A percentile compares a stretch with the other conserved stretches of the same genome.
Evolutionary conservation across 495 filamentous ascomycete species (phyloP).

Genomic region (Beverwykella pulmonaria): DNA sequence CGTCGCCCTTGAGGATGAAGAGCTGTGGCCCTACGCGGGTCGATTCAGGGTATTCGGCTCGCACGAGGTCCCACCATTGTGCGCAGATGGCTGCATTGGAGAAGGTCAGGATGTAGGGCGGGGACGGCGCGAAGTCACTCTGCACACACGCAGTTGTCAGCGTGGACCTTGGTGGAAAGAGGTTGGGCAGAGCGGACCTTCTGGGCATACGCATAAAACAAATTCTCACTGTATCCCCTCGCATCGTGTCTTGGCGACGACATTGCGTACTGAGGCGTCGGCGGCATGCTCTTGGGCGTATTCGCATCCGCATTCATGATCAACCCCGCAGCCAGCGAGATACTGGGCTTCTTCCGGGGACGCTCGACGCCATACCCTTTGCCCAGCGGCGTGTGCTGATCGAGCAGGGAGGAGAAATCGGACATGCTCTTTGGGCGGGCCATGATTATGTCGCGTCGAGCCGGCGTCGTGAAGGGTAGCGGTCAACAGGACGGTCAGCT

Average conservation of each 20-base stretch:
- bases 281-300: slow-evolving; percentile 5
- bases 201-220: slow-evolving; percentile 39
- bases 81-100: slow-evolving; percentile 18
- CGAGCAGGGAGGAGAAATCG: slow-evolving; percentile 27
- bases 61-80: slow-evolving; percentile 37
- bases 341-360: slow-evolving; percentile 20
- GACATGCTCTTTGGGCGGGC: slow-evolving; percentile 33
- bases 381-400: slow-evolving; percentile 7
- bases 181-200: slow-evolving; percentile 17
- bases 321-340: slow-evolving; percentile 27
- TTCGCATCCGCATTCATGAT: slow-evolving; percentile 20
- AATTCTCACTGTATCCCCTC: slow-evolving; percentile 11
- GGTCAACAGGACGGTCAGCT: not conserved
- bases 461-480: not conserved
- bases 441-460: slow-evolving; percentile 4
- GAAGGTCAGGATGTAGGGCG: slow-evolving; percentile 28
- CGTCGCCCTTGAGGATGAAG: slow-evolving; percentile 35
- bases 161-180: not conserved
- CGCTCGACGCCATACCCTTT: not conserved
- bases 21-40: slow-evolving; percentile 30
- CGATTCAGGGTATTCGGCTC: slow-evolving; percentile 30
- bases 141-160: not conserved
- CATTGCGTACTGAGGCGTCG: slow-evolving; percentile 3
- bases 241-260: not conserved
- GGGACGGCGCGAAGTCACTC: slow-evolving; percentile 25